Percentiles rank a stretch among this genome's conserved stretches.
phyloP scores from a whole-genome alignment of 768 basidiomycete genomes.

The Pisolithus orientalis region DNA sequence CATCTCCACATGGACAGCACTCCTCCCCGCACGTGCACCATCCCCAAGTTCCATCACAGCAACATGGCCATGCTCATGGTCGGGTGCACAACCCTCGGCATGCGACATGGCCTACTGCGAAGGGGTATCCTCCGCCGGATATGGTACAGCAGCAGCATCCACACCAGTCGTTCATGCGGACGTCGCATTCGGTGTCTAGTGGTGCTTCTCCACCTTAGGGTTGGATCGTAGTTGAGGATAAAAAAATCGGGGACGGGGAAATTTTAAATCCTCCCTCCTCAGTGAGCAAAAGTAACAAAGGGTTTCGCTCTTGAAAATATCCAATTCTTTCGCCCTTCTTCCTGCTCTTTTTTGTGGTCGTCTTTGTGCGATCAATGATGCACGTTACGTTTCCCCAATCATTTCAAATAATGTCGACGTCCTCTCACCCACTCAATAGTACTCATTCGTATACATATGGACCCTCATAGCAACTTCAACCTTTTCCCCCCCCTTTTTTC shows the following conservation, averaged over 20 bases:
- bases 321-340: too few species aligned
- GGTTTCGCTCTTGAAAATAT: too few species aligned
- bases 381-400: too few species aligned
- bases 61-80: neutral
- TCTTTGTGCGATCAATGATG: too few species aligned
- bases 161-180: slow-evolving; percentile 44
- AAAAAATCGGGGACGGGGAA: neutral
- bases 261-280: too few species aligned
- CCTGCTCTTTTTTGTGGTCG: too few species aligned
- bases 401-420: too few species aligned
- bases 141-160: slow-evolving; percentile 21
- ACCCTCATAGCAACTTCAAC: too few species aligned
- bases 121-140: slow-evolving; percentile 19
- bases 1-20: neutral
- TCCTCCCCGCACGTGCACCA: neutral
- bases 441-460: too few species aligned
- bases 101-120: neutral
- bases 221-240: slow-evolving; percentile 3
- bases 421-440: too few species aligned
- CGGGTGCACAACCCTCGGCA: neutral
- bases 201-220: slow-evolving; percentile 28
- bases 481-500: too few species aligned
- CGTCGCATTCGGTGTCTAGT: slow-evolving; percentile 37
- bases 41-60: neutral
- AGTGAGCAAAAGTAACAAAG: too few species aligned